Base-by-base conservation (phyloP, 352 stramenopile genomes). In the Elongisporangium senticosum region DNA sequence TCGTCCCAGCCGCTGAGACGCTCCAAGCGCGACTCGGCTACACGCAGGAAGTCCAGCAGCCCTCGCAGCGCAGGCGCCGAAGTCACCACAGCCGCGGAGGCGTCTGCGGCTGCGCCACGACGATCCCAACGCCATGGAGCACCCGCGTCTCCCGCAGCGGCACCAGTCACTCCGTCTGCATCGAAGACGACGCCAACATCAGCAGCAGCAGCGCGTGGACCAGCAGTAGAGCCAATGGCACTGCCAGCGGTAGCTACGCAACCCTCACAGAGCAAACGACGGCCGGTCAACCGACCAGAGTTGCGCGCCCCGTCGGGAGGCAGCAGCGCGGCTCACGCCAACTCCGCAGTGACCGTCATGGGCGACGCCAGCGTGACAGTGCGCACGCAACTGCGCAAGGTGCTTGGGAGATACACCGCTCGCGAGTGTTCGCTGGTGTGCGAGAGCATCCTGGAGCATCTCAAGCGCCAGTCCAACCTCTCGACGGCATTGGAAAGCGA, bases 391-490 rank as follows among this genome's bases (percentile, higher is more conserved):
- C 55, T 58, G 43, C 55, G 43, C 23, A 74, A 77, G 43, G 67
- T 81, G 22, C 61, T 87, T 11, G 71, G 71, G 2, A 53, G 55
- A n/a, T 85, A 82, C 62, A 77, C 71, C 26, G 76, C 73, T 17
- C 71, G 65, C 13, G 71, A 83, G 24, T 85, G 77, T 52, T 75
- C 69, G 24, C 23, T 82, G 28, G 54, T 89, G 49, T 87, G 77
- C 51, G 77, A 89, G 50, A 68, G 74, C 11, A 76, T 89, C 40
- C 53, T 84, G 51, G 50, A 62, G 19, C 77, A 89, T 17, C 51
- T 89, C 49, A 77, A 84, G 55, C 59, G 62, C 26, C 75, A 83
- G 58, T 75, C 79, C n/a, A 56, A 75, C 53, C 56, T 58, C 0
- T 37, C 64, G 0, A 73, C 64, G 13, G 79, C 79, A 51, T 55